phyloP scores from a whole-genome alignment of 106 monocot species.

The Cymbidium sinense region DNA sequence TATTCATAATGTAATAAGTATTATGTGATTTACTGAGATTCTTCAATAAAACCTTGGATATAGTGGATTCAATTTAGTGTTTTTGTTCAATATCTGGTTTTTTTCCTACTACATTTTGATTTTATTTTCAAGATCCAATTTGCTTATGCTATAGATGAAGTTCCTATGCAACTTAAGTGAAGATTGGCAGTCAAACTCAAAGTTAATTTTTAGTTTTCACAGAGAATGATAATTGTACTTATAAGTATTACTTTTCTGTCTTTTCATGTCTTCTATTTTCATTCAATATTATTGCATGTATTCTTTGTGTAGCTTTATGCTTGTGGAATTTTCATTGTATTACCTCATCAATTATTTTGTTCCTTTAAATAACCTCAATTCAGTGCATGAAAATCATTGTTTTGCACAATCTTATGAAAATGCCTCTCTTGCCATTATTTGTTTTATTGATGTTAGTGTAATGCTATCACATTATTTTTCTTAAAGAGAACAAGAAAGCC shows the following conservation, averaged over 20 bases:
- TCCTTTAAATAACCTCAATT: not conserved
- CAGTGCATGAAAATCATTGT: not conserved
- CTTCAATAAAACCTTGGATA: not conserved
- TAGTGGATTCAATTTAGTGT: not conserved
- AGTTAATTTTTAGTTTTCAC: not conserved
- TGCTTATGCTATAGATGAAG: not conserved
- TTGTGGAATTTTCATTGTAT: not conserved
- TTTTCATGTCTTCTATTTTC: not conserved
- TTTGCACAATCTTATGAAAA: not conserved
- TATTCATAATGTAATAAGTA: too few relatives aligned
- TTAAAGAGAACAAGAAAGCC: too few relatives aligned
- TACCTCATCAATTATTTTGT: not conserved
- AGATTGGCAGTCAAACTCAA: not conserved
- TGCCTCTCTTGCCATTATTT: not conserved
- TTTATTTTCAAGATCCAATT: not conserved
- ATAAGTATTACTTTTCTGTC: not conserved
- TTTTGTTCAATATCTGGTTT: not conserved
- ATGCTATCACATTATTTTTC: too few relatives aligned
- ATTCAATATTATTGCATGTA: not conserved
- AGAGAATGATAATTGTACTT: not conserved
- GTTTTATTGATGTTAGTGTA: too few relatives aligned
- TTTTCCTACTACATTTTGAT: not conserved
- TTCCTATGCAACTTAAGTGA: not conserved
- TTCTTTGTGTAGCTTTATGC: not conserved
- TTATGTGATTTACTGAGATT: not conserved